A percentile compares a stretch with the other conserved stretches of the same genome.
phyloP scores from a whole-genome alignment of 495 filamentous ascomycete genomes.

The Choiromyces venosus region DNA sequence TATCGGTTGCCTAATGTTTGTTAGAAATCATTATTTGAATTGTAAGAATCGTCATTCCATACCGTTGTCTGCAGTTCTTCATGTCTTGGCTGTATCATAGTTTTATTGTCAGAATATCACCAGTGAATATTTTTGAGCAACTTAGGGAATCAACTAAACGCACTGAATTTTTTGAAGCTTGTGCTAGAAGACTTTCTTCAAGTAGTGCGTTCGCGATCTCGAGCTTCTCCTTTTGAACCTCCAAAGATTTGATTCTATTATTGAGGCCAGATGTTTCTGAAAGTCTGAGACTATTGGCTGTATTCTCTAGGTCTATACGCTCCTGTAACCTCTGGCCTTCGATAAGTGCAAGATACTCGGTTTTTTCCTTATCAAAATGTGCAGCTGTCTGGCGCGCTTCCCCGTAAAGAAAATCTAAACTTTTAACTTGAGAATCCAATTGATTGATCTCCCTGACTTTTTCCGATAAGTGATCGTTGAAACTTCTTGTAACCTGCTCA shows the following conservation, averaged over 20 bases:
- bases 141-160: not conserved
- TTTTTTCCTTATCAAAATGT: slow-evolving; percentile 30
- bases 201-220: slow-evolving; percentile 16
- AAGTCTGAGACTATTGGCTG: slow-evolving; percentile 33
- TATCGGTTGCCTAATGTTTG: not conserved
- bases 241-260: slow-evolving; percentile 34
- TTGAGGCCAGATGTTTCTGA: slow-evolving; percentile 32
- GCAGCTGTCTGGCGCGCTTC: slow-evolving; percentile 18
- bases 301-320: slow-evolving; percentile 33
- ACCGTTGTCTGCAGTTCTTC: not conserved
- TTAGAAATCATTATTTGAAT: not conserved
- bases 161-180: not conserved
- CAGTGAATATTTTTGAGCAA: not conserved
- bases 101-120: not conserved
- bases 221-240: slow-evolving; percentile 32
- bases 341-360: slow-evolving; percentile 21
- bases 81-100: not conserved
- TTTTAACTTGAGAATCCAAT: not conserved
- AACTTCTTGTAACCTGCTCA: not conserved
- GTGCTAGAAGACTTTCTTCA: not conserved
- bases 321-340: slow-evolving; percentile 33
- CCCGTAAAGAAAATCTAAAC: not conserved
- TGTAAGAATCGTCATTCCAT: not conserved
- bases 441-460: not conserved
- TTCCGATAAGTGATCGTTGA: not conserved